A percentile compares a stretch with the other conserved stretches of the same genome.
phyloP scores from a whole-genome alignment of 768 basidiomycete genomes.

The Mycena capillaripes region DNA sequence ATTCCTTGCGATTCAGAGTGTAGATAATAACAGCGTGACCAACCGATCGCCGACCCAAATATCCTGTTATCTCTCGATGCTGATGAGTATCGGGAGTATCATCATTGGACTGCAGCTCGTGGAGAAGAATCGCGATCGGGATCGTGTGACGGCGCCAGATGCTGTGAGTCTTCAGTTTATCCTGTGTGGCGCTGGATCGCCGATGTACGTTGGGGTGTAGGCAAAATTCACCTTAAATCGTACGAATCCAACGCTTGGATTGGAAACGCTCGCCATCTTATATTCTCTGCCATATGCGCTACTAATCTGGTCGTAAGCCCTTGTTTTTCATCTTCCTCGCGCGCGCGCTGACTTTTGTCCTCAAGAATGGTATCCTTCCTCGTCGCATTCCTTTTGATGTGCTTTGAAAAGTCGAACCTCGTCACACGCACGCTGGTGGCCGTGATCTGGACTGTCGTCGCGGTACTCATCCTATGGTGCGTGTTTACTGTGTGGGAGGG shows the following conservation, averaged over 20 bases:
- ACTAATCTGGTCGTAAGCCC: conserved; percentile 71
- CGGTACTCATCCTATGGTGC: conserved; percentile 59
- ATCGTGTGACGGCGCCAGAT: conserved; percentile 49
- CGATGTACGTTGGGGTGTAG: background rate
- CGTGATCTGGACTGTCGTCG: conserved; percentile 43
- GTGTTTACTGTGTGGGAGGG: conserved; percentile 59
- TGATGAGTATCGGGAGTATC: conserved; percentile 63
- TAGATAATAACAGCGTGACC: conserved; percentile 43
- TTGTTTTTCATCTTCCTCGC: background rate
- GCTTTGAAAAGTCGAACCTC: conserved; percentile 45
- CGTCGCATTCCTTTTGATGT: conserved; percentile 53
- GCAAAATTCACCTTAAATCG: conserved; percentile 20
- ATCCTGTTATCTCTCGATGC: conserved; percentile 63
- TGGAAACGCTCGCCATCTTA: conserved; percentile 66
- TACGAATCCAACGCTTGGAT: conserved; percentile 48
- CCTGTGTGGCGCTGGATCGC: background rate
- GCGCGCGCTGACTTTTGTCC: background rate
- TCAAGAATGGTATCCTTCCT: conserved; percentile 55
- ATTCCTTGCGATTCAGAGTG: conserved; percentile 67
- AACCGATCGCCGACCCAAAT: conserved; percentile 60
- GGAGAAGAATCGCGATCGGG: conserved; percentile 58
- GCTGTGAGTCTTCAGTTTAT: conserved; percentile 48
- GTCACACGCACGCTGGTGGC: conserved; percentile 48
- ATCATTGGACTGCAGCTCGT: conserved; percentile 62
- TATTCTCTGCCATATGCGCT: conserved; percentile 70